A percentile compares a stretch with the other conserved stretches of the same genome.
Evolutionary conservation across 2,329 filamentous ascomycete genomes (phyloP).

Genomic region (Arthrobotrys iridis): DNA sequence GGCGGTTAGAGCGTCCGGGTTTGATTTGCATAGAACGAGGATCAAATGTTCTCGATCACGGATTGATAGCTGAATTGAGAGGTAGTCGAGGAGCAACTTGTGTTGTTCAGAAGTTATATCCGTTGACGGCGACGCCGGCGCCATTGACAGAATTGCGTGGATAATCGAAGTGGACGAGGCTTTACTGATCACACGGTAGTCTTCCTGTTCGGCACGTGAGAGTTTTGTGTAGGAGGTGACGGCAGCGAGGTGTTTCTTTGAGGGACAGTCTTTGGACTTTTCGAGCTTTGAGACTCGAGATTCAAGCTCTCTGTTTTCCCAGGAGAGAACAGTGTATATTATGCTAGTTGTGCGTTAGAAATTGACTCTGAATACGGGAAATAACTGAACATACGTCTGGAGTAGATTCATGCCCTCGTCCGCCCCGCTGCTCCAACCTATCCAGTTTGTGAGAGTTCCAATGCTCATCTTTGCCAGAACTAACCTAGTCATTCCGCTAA

Average conservation of each 20-base stretch:
- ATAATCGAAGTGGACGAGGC: conserved; percentile 69
- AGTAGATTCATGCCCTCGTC: conserved; percentile 84
- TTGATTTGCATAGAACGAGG: conserved; percentile 72
- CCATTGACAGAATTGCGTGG: conserved; percentile 70
- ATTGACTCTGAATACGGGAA: not conserved
- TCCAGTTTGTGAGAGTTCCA: conserved; percentile 79
- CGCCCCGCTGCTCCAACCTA: conserved; percentile 75
- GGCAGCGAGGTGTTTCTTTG: conserved; percentile 70
- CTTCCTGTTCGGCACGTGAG: conserved; percentile 69
- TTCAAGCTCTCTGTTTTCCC: conserved; percentile 77
- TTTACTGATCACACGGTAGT: conserved; percentile 68
- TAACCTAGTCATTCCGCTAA: conserved; percentile 76
- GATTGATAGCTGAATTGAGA: conserved; percentile 75
- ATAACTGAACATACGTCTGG: conserved; percentile 64
- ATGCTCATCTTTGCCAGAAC: conserved; percentile 81
- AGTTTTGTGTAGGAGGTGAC: conserved; percentile 70
- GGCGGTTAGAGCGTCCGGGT: conserved; percentile 77
- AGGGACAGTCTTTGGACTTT: conserved; percentile 69
- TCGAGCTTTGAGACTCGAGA: conserved; percentile 73
- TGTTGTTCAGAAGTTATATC: conserved; percentile 71
- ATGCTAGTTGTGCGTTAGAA: conserved; percentile 66
- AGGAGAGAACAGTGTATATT: conserved; percentile 75
- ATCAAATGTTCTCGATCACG: conserved; percentile 78
- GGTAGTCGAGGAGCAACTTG: conserved; percentile 73
- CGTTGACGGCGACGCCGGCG: conserved; percentile 62